phyloP scores from a whole-genome alignment of 208 protist species.

The Acanthamoeba royreba region DNA sequence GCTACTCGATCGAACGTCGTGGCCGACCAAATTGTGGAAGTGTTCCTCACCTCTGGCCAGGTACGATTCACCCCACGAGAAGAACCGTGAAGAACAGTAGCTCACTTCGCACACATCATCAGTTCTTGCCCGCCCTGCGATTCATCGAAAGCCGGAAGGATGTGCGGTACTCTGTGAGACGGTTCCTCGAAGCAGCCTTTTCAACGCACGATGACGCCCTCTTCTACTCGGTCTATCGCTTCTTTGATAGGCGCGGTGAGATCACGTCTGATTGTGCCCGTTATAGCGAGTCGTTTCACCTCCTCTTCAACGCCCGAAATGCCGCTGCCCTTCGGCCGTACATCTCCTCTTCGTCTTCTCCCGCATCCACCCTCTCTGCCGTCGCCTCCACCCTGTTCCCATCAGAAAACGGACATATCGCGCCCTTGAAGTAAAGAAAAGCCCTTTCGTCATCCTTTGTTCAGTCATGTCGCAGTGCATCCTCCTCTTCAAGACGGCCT shows the following conservation, averaged over 20 bases:
- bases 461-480: too few species aligned
- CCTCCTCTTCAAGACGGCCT: too few species aligned
- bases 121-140: neutral
- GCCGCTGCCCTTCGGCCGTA: neutral
- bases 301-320: neutral
- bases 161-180: neutral
- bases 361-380: neutral
- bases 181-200: neutral
- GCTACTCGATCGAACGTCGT: neutral
- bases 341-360: neutral
- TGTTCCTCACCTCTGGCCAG: constrained; percentile 42
- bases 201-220: neutral
- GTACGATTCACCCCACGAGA: neutral
- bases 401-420: neutral
- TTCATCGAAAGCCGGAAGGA: neutral
- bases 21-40: constrained; percentile 50
- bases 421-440: neutral
- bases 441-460: too few species aligned
- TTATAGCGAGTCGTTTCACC: neutral
- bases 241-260: constrained; percentile 37
- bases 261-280: neutral
- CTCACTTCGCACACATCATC: neutral
- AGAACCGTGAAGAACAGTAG: neutral
- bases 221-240: neutral
- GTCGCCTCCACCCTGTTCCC: neutral